phyloP scores from a whole-genome alignment of 148 eudicot genomes.

The Agrostemma githago region DNA sequence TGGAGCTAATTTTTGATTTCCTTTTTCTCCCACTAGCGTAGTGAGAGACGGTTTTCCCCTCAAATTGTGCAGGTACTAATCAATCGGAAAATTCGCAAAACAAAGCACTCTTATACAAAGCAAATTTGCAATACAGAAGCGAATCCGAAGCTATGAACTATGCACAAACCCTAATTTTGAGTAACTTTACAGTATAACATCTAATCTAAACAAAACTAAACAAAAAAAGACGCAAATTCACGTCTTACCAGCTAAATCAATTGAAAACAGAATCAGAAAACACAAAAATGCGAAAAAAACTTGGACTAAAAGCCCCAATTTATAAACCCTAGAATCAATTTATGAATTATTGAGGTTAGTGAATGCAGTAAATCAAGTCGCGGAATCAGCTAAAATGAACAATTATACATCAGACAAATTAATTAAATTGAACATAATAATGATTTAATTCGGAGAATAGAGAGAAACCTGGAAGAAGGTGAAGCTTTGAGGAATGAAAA shows the following conservation, averaged over 20 bases:
- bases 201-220: too few species aligned
- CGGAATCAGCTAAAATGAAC: too few species aligned
- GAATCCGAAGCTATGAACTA: neutral
- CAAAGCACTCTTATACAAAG: too few species aligned
- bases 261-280: neutral
- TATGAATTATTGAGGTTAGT: too few species aligned
- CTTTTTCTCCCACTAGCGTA: neutral
- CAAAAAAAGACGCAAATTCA: neutral
- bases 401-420: too few species aligned
- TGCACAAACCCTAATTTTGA: neutral
- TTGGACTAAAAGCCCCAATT: neutral
- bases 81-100: neutral
- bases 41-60: neutral
- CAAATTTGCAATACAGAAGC: too few species aligned
- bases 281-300: neutral
- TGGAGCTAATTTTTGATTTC: too few species aligned
- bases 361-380: neutral
- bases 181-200: neutral
- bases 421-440: neutral
- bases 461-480: constrained; percentile 2
- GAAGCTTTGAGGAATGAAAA: neutral
- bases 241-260: neutral
- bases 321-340: neutral
- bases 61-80: neutral
- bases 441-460: neutral